Evolutionary conservation across 1,284 basidiomycete species (phyloP).

Genomic region (Fistulinella cinereoalba): DNA sequence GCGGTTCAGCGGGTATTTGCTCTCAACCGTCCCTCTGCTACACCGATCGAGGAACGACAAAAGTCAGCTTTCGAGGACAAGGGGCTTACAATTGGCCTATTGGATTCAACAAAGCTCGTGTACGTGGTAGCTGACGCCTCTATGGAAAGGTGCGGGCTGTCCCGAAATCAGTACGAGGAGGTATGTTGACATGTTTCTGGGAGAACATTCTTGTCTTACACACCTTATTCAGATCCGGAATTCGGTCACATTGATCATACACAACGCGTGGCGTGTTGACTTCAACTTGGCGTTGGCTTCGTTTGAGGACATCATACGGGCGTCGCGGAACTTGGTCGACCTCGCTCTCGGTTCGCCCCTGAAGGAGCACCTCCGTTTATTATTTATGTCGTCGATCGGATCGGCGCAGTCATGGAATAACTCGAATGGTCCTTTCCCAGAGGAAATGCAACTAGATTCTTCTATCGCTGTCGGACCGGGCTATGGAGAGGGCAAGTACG

Average conservation of each 20-base stretch:
- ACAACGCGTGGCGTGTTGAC: constrained; percentile 37
- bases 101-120: constrained; percentile 10
- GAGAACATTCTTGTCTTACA: too few species aligned
- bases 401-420: constrained; percentile 24
- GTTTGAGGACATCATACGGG: constrained; percentile 32
- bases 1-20: constrained; percentile 28
- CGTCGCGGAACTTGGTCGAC: constrained; percentile 32
- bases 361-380: constrained; percentile 22
- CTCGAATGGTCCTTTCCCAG: constrained; percentile 15
- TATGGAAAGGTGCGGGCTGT: constrained; percentile 11
- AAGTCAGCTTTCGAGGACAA: constrained; percentile 15
- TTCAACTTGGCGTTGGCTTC: constrained; percentile 37
- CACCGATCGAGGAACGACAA: constrained; percentile 20
- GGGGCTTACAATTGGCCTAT: constrained; percentile 7
- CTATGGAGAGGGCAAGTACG: constrained; percentile 27
- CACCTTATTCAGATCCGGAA: constrained; percentile 27
- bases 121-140: constrained; percentile 15
- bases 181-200: too few species aligned
- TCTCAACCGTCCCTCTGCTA: constrained; percentile 26
- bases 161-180: constrained; percentile 6
- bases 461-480: constrained; percentile 15
- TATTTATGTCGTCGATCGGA: constrained; percentile 34
- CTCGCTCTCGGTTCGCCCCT: constrained; percentile 22
- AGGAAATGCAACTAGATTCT: constrained; percentile 18
- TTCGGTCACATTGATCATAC: constrained; percentile 28